These are phyloP conservation scores for Huntiella bhutanensis DNA, from an alignment of 2,329 filamentous ascomycete genomes.

Conservation along the genomic window DNA sequence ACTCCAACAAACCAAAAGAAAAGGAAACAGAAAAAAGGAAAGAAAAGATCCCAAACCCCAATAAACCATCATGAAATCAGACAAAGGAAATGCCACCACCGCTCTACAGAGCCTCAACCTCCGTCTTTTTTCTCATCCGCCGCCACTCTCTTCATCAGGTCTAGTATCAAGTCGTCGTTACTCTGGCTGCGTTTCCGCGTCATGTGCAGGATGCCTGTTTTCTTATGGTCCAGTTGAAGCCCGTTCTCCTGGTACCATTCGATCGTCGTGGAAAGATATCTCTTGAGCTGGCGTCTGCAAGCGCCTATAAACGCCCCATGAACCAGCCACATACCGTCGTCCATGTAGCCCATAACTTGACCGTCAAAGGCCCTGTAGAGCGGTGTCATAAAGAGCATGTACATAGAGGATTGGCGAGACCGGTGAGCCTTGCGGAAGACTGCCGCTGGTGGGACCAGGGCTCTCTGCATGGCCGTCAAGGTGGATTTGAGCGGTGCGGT, in stretches of 20 bases:
- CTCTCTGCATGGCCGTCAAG: neutral
- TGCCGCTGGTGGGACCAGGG: neutral
- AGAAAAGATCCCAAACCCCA: too few species aligned
- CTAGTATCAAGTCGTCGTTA: neutral
- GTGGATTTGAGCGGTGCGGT: constrained; percentile 8
- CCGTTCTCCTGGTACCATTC: neutral
- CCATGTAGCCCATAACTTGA: neutral
- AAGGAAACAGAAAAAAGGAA: too few species aligned
- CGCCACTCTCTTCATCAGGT: too few species aligned
- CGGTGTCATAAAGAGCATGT: neutral
- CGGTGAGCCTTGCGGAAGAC: neutral
- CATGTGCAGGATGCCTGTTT: neutral
- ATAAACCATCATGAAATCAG: too few species aligned
- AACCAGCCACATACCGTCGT: neutral
- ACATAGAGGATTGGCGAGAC: neutral
- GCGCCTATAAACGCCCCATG: neutral
- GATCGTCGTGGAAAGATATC: neutral
- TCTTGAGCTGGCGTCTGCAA: neutral
- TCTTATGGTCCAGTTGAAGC: neutral
- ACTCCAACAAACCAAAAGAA: too few species aligned
- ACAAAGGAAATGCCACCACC: too few species aligned
- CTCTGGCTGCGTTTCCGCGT: neutral
- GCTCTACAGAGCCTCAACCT: too few species aligned
- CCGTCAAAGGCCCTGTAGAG: neutral
- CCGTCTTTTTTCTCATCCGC: too few species aligned